Percentiles rank a stretch among this genome's conserved stretches.
phyloP scores from a whole-genome alignment of 2,329 filamentous ascomycete genomes.

The Venturia asperata region DNA sequence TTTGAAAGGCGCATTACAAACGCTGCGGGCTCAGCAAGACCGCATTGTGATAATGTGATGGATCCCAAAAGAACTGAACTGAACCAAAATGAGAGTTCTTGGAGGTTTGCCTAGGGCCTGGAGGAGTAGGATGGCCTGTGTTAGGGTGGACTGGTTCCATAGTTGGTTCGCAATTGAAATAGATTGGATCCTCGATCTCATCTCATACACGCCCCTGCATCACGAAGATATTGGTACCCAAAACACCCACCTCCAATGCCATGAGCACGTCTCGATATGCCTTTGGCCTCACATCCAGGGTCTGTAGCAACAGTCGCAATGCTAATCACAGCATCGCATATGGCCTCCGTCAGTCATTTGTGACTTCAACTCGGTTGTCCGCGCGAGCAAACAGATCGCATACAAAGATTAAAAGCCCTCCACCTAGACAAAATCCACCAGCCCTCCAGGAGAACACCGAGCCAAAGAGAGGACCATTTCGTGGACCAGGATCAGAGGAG shows the following conservation, averaged over 20 bases:
- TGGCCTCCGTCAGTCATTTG: neutral
- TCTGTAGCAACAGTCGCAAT: neutral
- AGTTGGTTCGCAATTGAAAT: neutral
- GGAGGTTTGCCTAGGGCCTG: too few species aligned
- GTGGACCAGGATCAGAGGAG: too few species aligned
- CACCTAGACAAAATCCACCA: neutral
- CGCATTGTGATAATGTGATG: conserved; percentile 8
- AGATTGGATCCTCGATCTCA: neutral
- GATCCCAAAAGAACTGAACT: neutral
- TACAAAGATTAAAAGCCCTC: neutral
- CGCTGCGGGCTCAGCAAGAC: neutral
- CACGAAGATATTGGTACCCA: neutral
- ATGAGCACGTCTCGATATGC: neutral
- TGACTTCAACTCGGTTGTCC: neutral
- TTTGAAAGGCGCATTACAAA: conserved; percentile 2
- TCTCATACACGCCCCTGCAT: neutral
- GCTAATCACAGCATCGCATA: neutral
- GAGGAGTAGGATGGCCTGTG: neutral
- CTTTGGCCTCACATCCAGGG: neutral
- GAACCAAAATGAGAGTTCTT: neutral
- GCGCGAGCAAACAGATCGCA: neutral
- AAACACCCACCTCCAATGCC: conserved; percentile 6
- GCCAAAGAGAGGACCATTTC: neutral
- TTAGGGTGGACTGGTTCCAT: neutral
- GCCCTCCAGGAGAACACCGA: neutral